Percentiles rank a stretch among this genome's conserved stretches.
These are phyloP conservation scores for Sclerotinia nivalis DNA, from an alignment of 2,329 filamentous ascomycete species.

Conservation along the genomic window DNA sequence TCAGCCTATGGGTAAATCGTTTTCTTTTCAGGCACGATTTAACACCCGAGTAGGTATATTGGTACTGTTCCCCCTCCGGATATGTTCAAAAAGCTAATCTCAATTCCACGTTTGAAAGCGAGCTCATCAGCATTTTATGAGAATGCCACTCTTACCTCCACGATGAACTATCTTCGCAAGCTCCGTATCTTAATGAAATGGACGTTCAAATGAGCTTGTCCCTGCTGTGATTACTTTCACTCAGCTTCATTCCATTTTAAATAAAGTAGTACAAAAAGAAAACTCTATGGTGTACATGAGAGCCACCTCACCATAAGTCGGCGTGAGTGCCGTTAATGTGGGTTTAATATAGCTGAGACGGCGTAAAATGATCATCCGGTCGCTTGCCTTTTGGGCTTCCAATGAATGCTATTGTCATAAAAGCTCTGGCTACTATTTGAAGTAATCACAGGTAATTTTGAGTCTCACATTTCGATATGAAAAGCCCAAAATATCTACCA, in stretches of 20 bases:
- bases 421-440: not conserved
- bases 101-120: not conserved
- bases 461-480: too few relatives aligned
- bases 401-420: not conserved
- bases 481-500: not conserved
- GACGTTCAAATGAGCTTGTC: not conserved
- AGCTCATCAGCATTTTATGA: too few relatives aligned
- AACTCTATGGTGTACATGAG: too few relatives aligned
- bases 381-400: not conserved
- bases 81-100: not conserved
- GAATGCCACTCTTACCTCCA: not conserved
- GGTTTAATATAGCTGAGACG: not conserved
- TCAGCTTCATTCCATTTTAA: not conserved
- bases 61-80: too few relatives aligned
- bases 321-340: too few relatives aligned
- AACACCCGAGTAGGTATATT: not conserved
- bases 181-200: not conserved
- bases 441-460: not conserved
- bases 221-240: not conserved
- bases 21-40: not conserved
- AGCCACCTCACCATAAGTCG: not conserved
- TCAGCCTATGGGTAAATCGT: not conserved
- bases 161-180: not conserved
- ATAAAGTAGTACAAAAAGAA: not conserved
- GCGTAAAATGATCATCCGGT: not conserved